Evolutionary conservation across 1,284 basidiomycete species (phyloP).

Genomic region (Malassezia globosa): DNA sequence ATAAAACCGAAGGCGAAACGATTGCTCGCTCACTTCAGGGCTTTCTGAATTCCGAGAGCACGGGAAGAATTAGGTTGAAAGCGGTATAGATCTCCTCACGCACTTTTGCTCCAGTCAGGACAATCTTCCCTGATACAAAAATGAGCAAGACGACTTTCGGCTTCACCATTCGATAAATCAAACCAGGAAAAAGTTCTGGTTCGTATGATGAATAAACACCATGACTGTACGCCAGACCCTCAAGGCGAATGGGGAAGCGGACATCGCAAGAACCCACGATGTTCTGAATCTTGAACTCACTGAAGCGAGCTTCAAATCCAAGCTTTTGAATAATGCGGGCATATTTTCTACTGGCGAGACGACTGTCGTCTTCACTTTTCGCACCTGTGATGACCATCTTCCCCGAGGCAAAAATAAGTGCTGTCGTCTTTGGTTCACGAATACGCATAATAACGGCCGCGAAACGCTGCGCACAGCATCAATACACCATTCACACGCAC

Average conservation of each 20-base stretch:
- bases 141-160: conserved; percentile 97
- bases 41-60: conserved; percentile 49
- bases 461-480: conserved; percentile 66
- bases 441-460: conserved; percentile 99
- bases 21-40: conserved; percentile 23
- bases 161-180: conserved; percentile 99
- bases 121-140: conserved; percentile 98
- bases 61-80: conserved; percentile 88
- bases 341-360: conserved; percentile 94
- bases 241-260: conserved; percentile 95
- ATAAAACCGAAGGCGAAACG: no score
- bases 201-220: conserved; percentile 97
- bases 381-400: conserved; percentile 99
- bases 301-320: conserved; percentile 97
- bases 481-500: neutral
- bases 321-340: conserved; percentile 99
- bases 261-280: conserved; percentile 94
- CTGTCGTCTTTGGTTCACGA: conserved; percentile 97
- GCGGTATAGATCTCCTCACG: conserved; percentile 98
- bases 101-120: conserved; percentile 96
- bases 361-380: conserved; percentile 95
- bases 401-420: conserved; percentile 96
- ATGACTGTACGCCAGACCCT: conserved; percentile 94
- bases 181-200: conserved; percentile 95
- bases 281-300: conserved; percentile 99